Conservation (phyloP, 164 flowering plant genomes). For the Houttuynia cordata region DNA sequence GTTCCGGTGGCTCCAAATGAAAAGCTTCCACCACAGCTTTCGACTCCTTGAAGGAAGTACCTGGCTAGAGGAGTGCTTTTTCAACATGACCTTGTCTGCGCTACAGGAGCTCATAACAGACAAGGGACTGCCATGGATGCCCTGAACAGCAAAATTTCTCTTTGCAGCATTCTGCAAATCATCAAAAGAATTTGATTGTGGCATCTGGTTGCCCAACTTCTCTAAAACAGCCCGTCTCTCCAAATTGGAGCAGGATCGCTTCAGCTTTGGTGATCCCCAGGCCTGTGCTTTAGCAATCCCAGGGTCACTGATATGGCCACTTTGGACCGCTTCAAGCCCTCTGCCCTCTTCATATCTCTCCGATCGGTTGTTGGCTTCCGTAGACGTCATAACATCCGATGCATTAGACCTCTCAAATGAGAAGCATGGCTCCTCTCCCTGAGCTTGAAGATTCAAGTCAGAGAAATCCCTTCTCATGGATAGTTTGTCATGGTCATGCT, state of each 20-base stretch:
- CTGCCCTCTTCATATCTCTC: constrained; percentile 15
- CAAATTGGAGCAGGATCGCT: constrained; percentile 75
- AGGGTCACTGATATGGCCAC: constrained; percentile 88
- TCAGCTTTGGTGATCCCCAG: constrained; percentile 61
- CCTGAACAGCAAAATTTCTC: constrained; percentile 9
- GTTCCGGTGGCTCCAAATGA: constrained; percentile 92
- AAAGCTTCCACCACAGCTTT: constrained; percentile 87
- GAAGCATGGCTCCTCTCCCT: constrained; percentile 5
- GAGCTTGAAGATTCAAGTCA: constrained; percentile 44
- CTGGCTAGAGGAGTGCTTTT: constrained; percentile 82
- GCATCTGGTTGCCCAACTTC: constrained; percentile 26
- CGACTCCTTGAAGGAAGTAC: constrained; percentile 76
- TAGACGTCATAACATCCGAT: constrained; percentile 8
- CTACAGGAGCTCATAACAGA: constrained; percentile 43
- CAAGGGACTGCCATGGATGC: constrained; percentile 35
- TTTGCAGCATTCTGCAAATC: constrained; percentile 29
- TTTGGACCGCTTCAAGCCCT: constrained; percentile 21
- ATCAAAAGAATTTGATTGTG: constrained; percentile 44
- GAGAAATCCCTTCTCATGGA: constrained; percentile 44
- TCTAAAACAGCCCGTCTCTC: constrained; percentile 36
- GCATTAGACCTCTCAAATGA: constrained; percentile 6
- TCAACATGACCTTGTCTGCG: constrained; percentile 86
- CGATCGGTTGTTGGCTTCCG: constrained; percentile 5
- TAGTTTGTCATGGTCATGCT: constrained; percentile 38
- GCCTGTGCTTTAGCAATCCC: constrained; percentile 39